Evolutionary conservation across 2,329 filamentous ascomycete species (phyloP).

Genomic region (Pezicula neosporulosa): DNA sequence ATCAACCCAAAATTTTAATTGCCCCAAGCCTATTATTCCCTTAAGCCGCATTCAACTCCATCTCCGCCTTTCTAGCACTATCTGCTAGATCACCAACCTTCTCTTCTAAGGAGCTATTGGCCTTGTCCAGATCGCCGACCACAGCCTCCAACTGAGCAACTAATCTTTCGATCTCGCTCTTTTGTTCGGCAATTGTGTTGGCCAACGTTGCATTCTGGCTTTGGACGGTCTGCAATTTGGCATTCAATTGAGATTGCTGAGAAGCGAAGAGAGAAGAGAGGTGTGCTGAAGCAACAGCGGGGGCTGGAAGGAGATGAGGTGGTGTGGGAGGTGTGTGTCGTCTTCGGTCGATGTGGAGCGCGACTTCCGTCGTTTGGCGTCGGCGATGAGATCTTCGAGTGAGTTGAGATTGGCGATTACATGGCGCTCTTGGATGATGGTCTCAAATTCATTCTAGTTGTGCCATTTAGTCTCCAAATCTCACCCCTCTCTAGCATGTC

Average conservation of each 20-base stretch:
- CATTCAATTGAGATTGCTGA: conserved; percentile 54
- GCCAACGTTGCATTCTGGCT: conserved; percentile 52
- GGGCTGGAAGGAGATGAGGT: conserved; percentile 54
- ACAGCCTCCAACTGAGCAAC: conserved; percentile 46
- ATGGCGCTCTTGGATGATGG: conserved; percentile 45
- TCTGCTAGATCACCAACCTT: conserved; percentile 13
- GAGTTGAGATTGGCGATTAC: conserved; percentile 57
- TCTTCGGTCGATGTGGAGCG: not conserved
- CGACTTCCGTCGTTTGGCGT: conserved; percentile 37
- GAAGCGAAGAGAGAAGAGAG: conserved; percentile 47
- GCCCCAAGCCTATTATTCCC: too few species aligned
- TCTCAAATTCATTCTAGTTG: conserved; percentile 51
- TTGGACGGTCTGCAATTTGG: conserved; percentile 52
- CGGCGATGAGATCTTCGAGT: conserved; percentile 51
- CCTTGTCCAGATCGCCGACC: conserved; percentile 51
- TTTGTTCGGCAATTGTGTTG: conserved; percentile 48
- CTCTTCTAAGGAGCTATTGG: conserved; percentile 27
- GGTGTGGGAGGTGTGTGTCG: not conserved
- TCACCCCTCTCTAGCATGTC: conserved; percentile 1
- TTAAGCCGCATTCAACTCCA: not conserved
- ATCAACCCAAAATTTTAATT: too few species aligned
- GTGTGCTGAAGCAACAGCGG: conserved; percentile 50
- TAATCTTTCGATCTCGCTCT: conserved; percentile 50
- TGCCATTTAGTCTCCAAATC: not conserved
- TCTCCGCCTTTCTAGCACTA: conserved; percentile 15